A percentile compares a stretch with the other conserved stretches of the same genome.
These are phyloP conservation scores for Diplotaxis tenuifolia DNA, from an alignment of 345 rosid species.

Conservation along the genomic window DNA sequence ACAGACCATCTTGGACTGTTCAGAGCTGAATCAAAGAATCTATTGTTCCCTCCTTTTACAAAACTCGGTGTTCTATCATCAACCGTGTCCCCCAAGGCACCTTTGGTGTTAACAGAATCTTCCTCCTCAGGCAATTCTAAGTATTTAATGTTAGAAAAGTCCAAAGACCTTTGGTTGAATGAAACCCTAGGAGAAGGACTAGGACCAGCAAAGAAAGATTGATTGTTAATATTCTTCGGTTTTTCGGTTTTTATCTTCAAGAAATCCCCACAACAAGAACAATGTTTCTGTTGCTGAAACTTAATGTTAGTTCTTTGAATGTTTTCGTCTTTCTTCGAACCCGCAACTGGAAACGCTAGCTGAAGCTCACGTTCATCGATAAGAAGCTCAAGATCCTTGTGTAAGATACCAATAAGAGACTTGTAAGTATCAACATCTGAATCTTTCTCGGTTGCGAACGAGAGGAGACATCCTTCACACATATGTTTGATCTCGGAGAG, in stretches of 20 bases:
- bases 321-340: conserved; percentile 42
- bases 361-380: conserved; percentile 62
- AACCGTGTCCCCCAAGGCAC: conserved; percentile 8
- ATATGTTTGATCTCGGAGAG: conserved; percentile 75
- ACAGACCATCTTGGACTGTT: conserved; percentile 59
- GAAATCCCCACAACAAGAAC: conserved; percentile 72
- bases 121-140: conserved; percentile 31
- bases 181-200: conserved; percentile 78
- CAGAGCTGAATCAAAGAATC: conserved; percentile 69
- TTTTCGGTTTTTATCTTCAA: conserved; percentile 47
- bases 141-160: conserved; percentile 23
- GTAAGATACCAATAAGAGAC: conserved; percentile 74
- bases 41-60: conserved; percentile 51
- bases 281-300: conserved; percentile 32
- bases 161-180: conserved; percentile 35
- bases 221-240: conserved; percentile 31
- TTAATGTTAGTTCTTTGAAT: conserved; percentile 19
- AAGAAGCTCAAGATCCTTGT: conserved; percentile 72
- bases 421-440: conserved; percentile 80
- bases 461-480: conserved; percentile 95
- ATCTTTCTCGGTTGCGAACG: conserved; percentile 82
- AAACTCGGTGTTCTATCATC: conserved; percentile 64
- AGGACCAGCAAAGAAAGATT: conserved; percentile 49
- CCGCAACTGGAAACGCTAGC: conserved; percentile 36
- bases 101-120: conserved; percentile 21